Base-by-base conservation (phyloP, 306 rosid species). In the Cucurbita pepo region DNA sequence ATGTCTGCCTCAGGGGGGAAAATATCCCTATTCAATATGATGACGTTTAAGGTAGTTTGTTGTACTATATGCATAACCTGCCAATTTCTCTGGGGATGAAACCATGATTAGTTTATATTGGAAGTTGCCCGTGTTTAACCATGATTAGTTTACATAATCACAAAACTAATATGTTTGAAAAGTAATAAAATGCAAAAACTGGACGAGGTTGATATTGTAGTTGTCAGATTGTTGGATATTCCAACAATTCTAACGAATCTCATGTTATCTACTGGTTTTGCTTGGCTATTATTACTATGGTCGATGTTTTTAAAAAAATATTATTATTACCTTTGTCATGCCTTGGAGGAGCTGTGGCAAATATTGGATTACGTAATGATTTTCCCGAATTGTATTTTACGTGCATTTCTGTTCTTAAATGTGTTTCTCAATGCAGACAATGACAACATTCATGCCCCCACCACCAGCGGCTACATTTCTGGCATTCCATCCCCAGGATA, bases 1-100 rank as follows among this genome's bases (percentile, higher is more conserved):
- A 89, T 95, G 97, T 95, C 99, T 79, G 97, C 99, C 61, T 95
- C 99, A 1, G 99, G 99, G 64, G 99, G 99, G 13, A 95, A 95
- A 84, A 91, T 95, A 82, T 95, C 99, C 78, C 82, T 95, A 47
- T 95, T 95, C 89, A 95, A 95, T 82, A 95, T 95, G 99, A 95
- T 95, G 99, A 95, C 99, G 19, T 95, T 95, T 86, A 91, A 88
- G 99, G 99, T 88, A 86, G 69, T 37, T 67, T 25, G 18, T 76
- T 74, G 76, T 73, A 71, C 38, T 51, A 16, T 19, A 53, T 72
- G 21, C 54, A 47, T 75, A 25, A 78, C 67, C 65, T 21, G 5
- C 56, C 63, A 52, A 5, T 54, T n/a, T 22, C 38, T 22, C 16
- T 37, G 30, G 8, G 65, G 10, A n/a, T 65, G 41, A 41, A 7